These are phyloP conservation scores for Penicillium vulpinum DNA, from an alignment of 2,329 filamentous ascomycete species.

Conservation along the genomic window DNA sequence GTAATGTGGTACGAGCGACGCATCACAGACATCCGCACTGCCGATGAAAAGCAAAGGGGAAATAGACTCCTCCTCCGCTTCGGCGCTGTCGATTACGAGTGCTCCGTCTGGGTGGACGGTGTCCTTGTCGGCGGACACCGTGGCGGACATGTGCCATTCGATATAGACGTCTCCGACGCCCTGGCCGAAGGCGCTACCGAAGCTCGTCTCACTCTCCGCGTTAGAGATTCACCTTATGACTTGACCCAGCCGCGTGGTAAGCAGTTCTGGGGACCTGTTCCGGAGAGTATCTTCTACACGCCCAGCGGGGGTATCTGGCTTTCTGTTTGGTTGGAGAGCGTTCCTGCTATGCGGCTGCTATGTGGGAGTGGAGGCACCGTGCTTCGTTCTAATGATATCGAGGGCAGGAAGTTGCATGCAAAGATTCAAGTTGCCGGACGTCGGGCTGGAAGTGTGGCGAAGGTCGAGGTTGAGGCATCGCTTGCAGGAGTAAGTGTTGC, in stretches of 20 bases:
- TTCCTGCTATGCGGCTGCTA: constrained; percentile 53
- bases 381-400: constrained; percentile 57
- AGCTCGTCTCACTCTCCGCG: constrained; percentile 55
- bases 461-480: constrained; percentile 56
- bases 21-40: constrained; percentile 53
- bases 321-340: constrained; percentile 67
- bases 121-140: constrained; percentile 52
- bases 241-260: constrained; percentile 67
- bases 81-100: constrained; percentile 54
- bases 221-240: constrained; percentile 65
- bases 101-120: constrained; percentile 58
- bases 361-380: constrained; percentile 62
- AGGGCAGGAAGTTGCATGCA: constrained; percentile 53
- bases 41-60: constrained; percentile 43
- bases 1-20: constrained; percentile 66
- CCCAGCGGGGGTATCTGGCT: constrained; percentile 74
- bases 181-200: constrained; percentile 15
- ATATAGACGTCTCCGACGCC: constrained; percentile 55
- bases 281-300: constrained; percentile 64
- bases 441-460: constrained; percentile 36
- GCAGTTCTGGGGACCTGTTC: constrained; percentile 61
- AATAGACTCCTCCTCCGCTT: constrained; percentile 48
- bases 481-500: constrained; percentile 53
- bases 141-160: constrained; percentile 65
- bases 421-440: constrained; percentile 50